Conservation (phyloP, 2,329 filamentous ascomycete genomes). For the Paracorniculantispora psalliotae region DNA sequence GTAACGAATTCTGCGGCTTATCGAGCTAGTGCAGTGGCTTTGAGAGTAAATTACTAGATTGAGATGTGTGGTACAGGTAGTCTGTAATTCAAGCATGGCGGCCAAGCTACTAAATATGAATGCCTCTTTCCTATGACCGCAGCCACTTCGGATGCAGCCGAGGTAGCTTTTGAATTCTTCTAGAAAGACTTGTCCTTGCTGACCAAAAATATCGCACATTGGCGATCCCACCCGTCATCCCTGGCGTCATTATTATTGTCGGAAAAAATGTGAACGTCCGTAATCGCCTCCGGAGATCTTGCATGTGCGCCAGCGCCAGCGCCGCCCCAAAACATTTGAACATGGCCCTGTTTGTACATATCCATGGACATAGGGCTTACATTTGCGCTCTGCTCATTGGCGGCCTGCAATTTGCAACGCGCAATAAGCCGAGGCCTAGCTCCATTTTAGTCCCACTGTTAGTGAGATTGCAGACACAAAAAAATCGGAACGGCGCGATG, state of each 20-base stretch:
- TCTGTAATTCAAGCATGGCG: neutral
- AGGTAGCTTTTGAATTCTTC: neutral
- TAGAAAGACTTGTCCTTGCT: neutral
- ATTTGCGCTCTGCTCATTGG: neutral
- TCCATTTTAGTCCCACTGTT: neutral
- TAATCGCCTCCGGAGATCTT: constrained; percentile 3
- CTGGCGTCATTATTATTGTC: neutral
- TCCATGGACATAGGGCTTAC: constrained; percentile 4
- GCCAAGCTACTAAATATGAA: neutral
- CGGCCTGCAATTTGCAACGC: neutral
- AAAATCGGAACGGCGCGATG: neutral
- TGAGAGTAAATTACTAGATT: neutral
- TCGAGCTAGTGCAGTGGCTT: neutral
- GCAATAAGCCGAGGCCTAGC: neutral
- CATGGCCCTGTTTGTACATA: no score
- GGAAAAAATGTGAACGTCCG: neutral
- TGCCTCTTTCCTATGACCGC: neutral
- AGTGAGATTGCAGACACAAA: neutral
- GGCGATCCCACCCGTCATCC: neutral
- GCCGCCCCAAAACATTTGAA: neutral
- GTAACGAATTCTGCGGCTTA: neutral
- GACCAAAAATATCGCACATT: neutral
- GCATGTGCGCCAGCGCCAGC: neutral
- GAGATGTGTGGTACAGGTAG: neutral
- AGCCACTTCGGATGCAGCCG: neutral